Percentiles rank a stretch among this genome's conserved stretches.
These are phyloP conservation scores for Jackrogersella minutella DNA, from an alignment of 495 filamentous ascomycete genomes.

Conservation along the genomic window DNA sequence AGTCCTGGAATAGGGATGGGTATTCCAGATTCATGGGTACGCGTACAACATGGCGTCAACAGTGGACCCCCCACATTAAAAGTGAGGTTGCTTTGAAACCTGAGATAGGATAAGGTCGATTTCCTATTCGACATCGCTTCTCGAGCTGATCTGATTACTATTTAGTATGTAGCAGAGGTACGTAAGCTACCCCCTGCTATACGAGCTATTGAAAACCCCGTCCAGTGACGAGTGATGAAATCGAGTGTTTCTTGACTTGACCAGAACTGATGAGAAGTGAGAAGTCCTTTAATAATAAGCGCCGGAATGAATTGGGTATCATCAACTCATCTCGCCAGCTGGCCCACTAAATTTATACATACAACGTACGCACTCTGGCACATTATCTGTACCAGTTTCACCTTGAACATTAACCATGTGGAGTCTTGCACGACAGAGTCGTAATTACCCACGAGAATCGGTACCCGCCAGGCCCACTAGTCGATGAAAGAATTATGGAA, in stretches of 20 bases:
- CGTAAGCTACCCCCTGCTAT: constrained; percentile 18
- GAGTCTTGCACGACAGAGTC: constrained; percentile 10
- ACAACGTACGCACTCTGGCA: too few relatives aligned
- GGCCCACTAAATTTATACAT: constrained; percentile 17
- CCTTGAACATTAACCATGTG: constrained; percentile 2
- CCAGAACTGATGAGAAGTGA: not conserved
- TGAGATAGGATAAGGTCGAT: not conserved
- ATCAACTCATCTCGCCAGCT: not conserved
- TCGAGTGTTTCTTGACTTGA: not conserved
- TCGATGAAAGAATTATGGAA: constrained; percentile 5
- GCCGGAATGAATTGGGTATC: too few relatives aligned
- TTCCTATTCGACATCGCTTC: constrained; percentile 14
- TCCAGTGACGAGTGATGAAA: not conserved
- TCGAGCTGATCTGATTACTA: constrained; percentile 8
- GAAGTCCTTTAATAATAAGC: not conserved
- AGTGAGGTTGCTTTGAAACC: constrained; percentile 3
- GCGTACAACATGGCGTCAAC: constrained; percentile 29
- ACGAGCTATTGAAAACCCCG: not conserved
- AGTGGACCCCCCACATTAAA: constrained; percentile 17
- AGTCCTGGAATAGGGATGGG: not conserved
- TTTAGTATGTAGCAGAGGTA: constrained; percentile 8
- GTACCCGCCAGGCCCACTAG: constrained; percentile 19
- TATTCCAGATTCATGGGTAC: not conserved
- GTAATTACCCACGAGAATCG: constrained; percentile 5
- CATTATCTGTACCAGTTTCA: too few relatives aligned